Base-by-base conservation (phyloP, 2,329 filamentous ascomycete species). In the Sclerotinia nivalis region DNA sequence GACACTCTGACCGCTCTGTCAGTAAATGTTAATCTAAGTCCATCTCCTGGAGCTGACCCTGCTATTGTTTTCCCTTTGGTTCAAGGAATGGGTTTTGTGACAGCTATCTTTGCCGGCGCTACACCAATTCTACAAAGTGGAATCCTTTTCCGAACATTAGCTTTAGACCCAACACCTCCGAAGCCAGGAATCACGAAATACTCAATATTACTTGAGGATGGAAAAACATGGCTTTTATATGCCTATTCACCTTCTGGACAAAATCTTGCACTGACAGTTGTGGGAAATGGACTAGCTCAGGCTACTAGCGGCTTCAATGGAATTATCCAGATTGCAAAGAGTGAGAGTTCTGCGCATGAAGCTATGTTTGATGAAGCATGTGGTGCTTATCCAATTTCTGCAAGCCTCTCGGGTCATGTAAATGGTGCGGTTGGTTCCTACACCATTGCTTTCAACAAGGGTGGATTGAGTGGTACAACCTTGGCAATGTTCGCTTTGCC, bases 81-180 rank as follows among this genome's bases (percentile, higher is more conserved):
- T 0, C 95, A 98, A 77, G 96, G 96, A 15, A 96, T 96, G 88
- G 90, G 88, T 0, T 97, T 93, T 75, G 84, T 97, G 25, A 97
- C 94, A 6, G 94, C 85, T 0, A 80, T 91, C 25, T 98, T 94
- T 80, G 84, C 84, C 68, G 88, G 88, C 43, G 84, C 88, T 0
- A 89, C 88, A 10, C 95, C 95, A 0, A 77, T 89, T 5, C 84
- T 98, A 56, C 89, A 94, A 74, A 91, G 89, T 31, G 89, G 88
- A 1, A 86, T 96, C 1, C 91, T 90, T 71, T 96, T 95, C 82
- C 84, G 85, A 70, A 88, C 85, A 25, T 83, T 97, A 61, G 88
- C 86, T 49, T 84, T 84, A 49, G 80, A 86, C 1, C 81, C 82
- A 13, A 83, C 82, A n/a, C 84, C 85, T 1, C 86, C 87, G 37